Percentiles rank a stretch among this genome's conserved stretches.
phyloP scores from a whole-genome alignment of 805 yeast genomes.

The Ogataea trehaloabstinens region DNA sequence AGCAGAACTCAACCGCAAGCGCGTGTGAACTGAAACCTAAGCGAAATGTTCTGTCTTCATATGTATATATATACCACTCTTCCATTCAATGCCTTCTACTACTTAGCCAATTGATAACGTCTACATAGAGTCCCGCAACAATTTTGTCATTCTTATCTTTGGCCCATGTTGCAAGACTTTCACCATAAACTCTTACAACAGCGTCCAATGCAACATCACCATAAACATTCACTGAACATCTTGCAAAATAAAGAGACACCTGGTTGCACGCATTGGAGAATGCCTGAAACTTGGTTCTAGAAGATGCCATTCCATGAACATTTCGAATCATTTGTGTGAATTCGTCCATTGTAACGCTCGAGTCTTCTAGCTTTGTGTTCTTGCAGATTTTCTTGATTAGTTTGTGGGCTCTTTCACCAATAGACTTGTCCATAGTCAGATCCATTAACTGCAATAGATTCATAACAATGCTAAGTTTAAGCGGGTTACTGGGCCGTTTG shows the following conservation, averaged over 20 bases:
- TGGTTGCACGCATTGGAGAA: slow-evolving; percentile 60
- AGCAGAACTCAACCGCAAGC: slow-evolving; percentile 25
- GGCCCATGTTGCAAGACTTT: slow-evolving; percentile 62
- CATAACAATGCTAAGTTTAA: slow-evolving; percentile 43
- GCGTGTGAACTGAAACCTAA: slow-evolving; percentile 1
- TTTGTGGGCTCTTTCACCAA: slow-evolving; percentile 77
- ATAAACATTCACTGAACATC: slow-evolving; percentile 43
- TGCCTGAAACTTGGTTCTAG: slow-evolving; percentile 44
- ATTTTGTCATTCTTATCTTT: slow-evolving; percentile 42
- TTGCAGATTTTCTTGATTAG: slow-evolving; percentile 63
- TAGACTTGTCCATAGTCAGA: slow-evolving; percentile 62
- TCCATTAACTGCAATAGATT: slow-evolving; percentile 63
- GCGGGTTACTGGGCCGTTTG: slow-evolving; percentile 38
- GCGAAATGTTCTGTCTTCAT: too few species aligned
- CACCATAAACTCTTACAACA: slow-evolving; percentile 56
- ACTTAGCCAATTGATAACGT: slow-evolving; percentile 75
- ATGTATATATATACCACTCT: slow-evolving; percentile 2
- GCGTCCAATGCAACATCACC: slow-evolving; percentile 37
- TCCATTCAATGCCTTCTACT: slow-evolving; percentile 33
- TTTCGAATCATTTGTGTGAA: slow-evolving; percentile 31
- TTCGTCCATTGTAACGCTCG: slow-evolving; percentile 11
- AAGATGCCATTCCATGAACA: slow-evolving; percentile 45
- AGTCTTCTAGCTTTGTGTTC: slow-evolving; percentile 27
- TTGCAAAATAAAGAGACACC: slow-evolving; percentile 62
- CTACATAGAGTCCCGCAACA: slow-evolving; percentile 61